Conservation (phyloP, 2,329 filamentous ascomycete genomes). For the Herpotrichia juniperi region DNA sequence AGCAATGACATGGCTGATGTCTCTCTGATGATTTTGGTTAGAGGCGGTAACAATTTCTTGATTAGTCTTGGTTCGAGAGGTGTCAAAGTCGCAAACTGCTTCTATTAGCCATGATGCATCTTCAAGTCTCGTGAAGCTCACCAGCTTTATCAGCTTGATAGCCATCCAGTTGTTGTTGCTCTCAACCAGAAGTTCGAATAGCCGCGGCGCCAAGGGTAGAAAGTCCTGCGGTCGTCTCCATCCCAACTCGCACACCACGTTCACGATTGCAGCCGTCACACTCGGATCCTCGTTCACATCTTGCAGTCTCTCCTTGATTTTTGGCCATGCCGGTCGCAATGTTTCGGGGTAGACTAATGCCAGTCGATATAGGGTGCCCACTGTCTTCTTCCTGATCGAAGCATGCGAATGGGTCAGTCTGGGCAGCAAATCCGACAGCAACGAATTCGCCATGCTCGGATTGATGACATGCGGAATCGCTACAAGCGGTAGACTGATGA, state of each 20-base stretch:
- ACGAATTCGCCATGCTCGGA: conserved; percentile 86
- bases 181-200: conserved; percentile 92
- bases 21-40: conserved; percentile 91
- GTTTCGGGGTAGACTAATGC: conserved; percentile 97
- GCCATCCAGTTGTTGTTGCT: conserved; percentile 99
- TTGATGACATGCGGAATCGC: conserved; percentile 96
- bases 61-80: conserved; percentile 90
- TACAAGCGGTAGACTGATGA: conserved; percentile 83
- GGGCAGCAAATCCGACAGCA: conserved; percentile 84
- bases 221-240: conserved; percentile 96
- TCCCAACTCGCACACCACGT: conserved; percentile 94
- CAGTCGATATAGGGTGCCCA: conserved; percentile 90
- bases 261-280: conserved; percentile 94
- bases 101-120: conserved; percentile 12
- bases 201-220: conserved; percentile 82
- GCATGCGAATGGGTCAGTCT: conserved; percentile 85
- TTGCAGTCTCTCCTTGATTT: conserved; percentile 92
- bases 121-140: conserved; percentile 50
- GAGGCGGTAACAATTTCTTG: conserved; percentile 85
- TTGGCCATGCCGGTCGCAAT: conserved; percentile 90
- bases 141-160: conserved; percentile 97
- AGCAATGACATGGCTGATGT: conserved; percentile 97
- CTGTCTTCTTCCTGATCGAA: conserved; percentile 90
- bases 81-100: conserved; percentile 88
- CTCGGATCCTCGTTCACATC: conserved; percentile 89